Percentiles rank a stretch among this genome's conserved stretches.
Conservation (phyloP, 1,284 basidiomycete species). For the Wolfiporia cocos region DNA sequence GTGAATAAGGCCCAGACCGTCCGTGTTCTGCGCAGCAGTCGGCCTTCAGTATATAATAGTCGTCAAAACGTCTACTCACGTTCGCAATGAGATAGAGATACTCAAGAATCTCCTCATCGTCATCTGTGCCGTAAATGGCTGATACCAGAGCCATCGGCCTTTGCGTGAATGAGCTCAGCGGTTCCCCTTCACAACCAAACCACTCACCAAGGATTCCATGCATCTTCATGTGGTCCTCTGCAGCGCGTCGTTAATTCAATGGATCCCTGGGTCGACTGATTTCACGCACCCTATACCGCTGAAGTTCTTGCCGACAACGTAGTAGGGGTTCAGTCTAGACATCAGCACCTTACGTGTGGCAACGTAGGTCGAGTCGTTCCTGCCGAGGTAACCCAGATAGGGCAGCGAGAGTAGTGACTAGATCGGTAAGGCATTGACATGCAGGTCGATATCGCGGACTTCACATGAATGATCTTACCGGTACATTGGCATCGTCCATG, state of each 20-base stretch:
- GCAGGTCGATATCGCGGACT: neutral
- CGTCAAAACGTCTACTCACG: constrained; percentile 31
- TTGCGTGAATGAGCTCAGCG: constrained; percentile 5
- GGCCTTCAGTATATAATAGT: neutral
- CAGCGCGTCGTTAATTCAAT: constrained; percentile 4
- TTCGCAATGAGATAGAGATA: constrained; percentile 60
- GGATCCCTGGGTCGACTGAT: constrained; percentile 1
- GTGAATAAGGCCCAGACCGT: constrained; percentile 71
- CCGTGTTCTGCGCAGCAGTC: constrained; percentile 47
- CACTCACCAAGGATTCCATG: constrained; percentile 61
- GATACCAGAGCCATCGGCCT: constrained; percentile 79
- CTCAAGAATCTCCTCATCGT: constrained; percentile 60
- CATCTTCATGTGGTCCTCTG: constrained; percentile 70
- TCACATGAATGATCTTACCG: constrained; percentile 37
- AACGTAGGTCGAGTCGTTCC: constrained; percentile 47
- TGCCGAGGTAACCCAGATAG: constrained; percentile 71
- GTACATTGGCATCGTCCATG: constrained; percentile 81
- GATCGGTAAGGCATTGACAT: neutral
- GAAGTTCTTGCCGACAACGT: constrained; percentile 55
- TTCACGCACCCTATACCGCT: constrained; percentile 58
- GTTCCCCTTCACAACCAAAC: neutral
- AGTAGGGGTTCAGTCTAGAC: constrained; percentile 66
- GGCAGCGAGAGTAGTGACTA: constrained; percentile 71
- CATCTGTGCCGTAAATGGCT: constrained; percentile 65
- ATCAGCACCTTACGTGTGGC: constrained; percentile 57